These are phyloP conservation scores for Mycena galopus DNA, from an alignment of 768 basidiomycete species.

Conservation along the genomic window DNA sequence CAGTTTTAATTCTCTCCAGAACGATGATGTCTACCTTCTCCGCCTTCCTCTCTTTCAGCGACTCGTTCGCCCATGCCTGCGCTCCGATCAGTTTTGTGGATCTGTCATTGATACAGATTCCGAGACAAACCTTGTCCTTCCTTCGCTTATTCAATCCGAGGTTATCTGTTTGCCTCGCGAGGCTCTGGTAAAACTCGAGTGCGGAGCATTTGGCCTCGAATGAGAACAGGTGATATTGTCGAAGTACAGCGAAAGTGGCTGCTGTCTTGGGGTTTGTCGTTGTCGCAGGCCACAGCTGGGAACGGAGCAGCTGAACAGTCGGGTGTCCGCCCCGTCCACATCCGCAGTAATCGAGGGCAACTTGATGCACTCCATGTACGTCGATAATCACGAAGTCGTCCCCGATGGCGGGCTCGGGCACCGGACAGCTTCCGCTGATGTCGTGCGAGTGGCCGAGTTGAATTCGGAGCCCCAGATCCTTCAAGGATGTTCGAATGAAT, in stretches of 20 bases:
- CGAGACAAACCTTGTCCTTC: too few species aligned
- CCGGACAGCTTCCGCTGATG: neutral
- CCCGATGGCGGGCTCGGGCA: neutral
- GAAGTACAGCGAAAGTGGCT: neutral
- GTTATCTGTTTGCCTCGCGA: neutral
- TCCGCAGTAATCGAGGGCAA: neutral
- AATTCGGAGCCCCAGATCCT: conserved; percentile 42
- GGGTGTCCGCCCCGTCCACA: neutral
- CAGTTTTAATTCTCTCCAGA: neutral
- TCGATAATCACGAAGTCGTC: neutral
- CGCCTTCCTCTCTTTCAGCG: neutral
- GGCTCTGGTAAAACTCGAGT: neutral
- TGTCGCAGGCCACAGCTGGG: neutral
- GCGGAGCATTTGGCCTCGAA: neutral
- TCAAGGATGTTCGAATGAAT: conserved; percentile 38
- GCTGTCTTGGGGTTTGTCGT: neutral
- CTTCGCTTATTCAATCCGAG: neutral
- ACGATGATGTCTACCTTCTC: neutral
- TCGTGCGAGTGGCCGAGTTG: conserved; percentile 44
- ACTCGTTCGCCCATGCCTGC: too few species aligned
- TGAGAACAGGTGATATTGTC: neutral
- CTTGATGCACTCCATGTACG: neutral
- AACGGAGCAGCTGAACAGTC: neutral
- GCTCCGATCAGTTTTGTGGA: too few species aligned
- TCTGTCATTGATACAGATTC: too few species aligned